Base-by-base conservation (phyloP, 345 rosid genomes). In the Lepidium africanum region DNA sequence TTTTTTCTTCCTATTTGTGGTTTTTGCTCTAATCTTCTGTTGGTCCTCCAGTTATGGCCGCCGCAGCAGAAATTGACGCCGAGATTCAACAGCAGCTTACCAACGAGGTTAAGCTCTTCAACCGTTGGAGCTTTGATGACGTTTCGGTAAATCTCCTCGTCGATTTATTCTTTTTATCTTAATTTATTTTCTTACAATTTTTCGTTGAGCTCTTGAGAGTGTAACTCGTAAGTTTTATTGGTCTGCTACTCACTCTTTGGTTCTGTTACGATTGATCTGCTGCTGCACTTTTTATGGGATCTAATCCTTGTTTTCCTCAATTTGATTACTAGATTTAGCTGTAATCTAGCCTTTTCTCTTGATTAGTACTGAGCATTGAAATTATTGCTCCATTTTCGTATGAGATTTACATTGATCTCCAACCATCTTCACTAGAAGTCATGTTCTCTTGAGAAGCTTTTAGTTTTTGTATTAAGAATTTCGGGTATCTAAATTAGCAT, bases 51-150 rank as follows among this genome's bases (percentile, higher is more conserved):
- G 70, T 57, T 59, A 75, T 75, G 78, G 78, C 78, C 32, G 59
- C 70, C 70, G 16, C 59, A 50, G 75, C 0, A 50, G 79, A 69
- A 50, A 51, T 76, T 1, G 76, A 69, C 52, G 71, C 79, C 11
- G 72, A 76, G 71, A 76, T 76, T 47, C 71, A 70, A 25, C 67
- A 63, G 2, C 75, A 69, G 62, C 62, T 51, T 16, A 64, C 75
- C 43, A 69, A 49, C 40, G 79, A 69, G 62, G 79, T 76, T 50
- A 93, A 90, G 85, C 92, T 90, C 68, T 93, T 90, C 84, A 84
- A 85, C 46, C 87, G 90, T 17, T 92, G 98, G 98, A 68, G 82
- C 43, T 93, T 84, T 49, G 96, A 93, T 16, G 92, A 87, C 30
- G 81, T 88, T 60, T 42, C 82, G 86, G 98, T 93, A 21, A 0